These are phyloP conservation scores for Mucor ambiguus DNA, from an alignment of 371 early-diverging fungal species.

Conservation along the genomic window DNA sequence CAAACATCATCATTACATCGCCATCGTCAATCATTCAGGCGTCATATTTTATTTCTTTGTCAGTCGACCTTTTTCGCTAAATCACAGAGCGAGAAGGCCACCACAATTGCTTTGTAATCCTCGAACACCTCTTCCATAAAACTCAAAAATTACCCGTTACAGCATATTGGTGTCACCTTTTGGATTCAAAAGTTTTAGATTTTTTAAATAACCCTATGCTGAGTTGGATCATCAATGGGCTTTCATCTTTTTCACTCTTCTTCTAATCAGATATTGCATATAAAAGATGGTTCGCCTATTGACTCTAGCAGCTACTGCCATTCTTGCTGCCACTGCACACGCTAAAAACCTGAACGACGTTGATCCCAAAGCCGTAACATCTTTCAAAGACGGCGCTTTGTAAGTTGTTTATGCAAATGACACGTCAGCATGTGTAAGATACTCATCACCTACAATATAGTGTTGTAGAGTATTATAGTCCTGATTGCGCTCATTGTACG, in stretches of 20 bases:
- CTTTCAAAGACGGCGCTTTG: slow-evolving; percentile 13
- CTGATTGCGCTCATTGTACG: slow-evolving; percentile 32
- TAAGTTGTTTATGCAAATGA: slow-evolving; percentile 10
- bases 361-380: slow-evolving; percentile 13
- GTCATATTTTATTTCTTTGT: neutral
- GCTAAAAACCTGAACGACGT: slow-evolving; percentile 17
- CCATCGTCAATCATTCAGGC: neutral
- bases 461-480: slow-evolving; percentile 41
- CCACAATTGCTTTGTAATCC: neutral
- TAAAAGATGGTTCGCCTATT: slow-evolving; percentile 17
- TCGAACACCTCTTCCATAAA: neutral
- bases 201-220: neutral
- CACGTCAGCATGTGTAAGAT: neutral
- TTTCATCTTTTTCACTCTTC: neutral
- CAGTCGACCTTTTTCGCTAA: neutral
- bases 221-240: neutral
- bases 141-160: neutral
- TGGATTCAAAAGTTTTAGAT: neutral
- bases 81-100: neutral
- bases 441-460: slow-evolving; percentile 14
- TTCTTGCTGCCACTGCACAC: neutral
- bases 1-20: neutral
- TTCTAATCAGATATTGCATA: neutral
- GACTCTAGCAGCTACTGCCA: neutral
- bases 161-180: neutral